Percentiles rank a stretch among this genome's conserved stretches.
Conservation (phyloP, 2,329 filamentous ascomycete species). For the Xylariales sp. region DNA sequence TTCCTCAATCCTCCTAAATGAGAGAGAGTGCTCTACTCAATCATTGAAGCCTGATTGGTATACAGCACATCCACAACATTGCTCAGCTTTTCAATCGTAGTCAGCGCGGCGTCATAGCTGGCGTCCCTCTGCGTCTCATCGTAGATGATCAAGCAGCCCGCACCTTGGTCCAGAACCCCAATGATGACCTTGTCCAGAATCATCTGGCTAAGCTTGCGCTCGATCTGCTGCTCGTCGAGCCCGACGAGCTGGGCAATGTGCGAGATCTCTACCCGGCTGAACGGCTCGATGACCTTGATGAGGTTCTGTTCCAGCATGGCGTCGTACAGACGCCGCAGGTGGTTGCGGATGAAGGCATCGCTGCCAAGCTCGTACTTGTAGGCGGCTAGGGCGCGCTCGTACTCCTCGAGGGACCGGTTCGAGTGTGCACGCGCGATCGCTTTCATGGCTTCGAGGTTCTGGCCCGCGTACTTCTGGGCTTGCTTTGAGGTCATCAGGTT, state of each 20-base stretch:
- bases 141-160: constrained; percentile 95
- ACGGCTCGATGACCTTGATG: constrained; percentile 99
- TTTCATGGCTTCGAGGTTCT: constrained; percentile 98
- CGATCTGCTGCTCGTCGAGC: constrained; percentile 91
- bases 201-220: constrained; percentile 98
- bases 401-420: constrained; percentile 94
- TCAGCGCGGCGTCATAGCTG: constrained; percentile 87
- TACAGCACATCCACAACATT: constrained; percentile 97
- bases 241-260: constrained; percentile 98
- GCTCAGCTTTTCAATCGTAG: constrained; percentile 94
- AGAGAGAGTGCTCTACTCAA: constrained; percentile 84
- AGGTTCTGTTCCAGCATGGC: constrained; percentile 99
- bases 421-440: constrained; percentile 92
- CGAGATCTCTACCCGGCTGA: constrained; percentile 92
- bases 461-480: constrained; percentile 90
- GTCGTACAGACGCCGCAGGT: constrained; percentile 92
- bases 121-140: constrained; percentile 93
- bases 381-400: constrained; percentile 83
- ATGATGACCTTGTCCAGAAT: constrained; percentile 99
- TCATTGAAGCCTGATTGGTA: constrained; percentile 91
- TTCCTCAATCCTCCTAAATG: too few species aligned
- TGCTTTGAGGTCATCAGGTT: constrained; percentile 93
- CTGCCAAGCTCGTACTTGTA: constrained; percentile 92
- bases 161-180: constrained; percentile 92
- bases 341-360: constrained; percentile 94